Evolutionary conservation across 306 rosid genomes (phyloP).

Genomic region (Glycine latifolia): DNA sequence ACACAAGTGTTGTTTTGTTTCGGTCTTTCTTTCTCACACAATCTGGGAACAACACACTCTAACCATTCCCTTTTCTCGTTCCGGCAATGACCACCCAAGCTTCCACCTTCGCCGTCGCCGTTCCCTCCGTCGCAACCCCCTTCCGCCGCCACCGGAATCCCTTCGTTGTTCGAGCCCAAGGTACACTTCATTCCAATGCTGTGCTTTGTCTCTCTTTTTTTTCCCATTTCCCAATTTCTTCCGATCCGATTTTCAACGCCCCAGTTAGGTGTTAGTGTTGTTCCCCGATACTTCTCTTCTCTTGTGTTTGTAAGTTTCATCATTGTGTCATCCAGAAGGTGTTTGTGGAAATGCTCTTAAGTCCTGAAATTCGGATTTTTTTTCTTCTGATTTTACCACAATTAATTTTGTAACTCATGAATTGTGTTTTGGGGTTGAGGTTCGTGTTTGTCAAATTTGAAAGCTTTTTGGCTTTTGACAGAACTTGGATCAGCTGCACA

Average conservation of each 20-base stretch:
- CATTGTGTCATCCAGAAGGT: constrained; percentile 15
- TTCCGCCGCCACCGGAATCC: constrained; percentile 52
- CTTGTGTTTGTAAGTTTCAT: neutral
- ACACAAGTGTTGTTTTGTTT: neutral
- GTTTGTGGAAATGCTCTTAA: constrained; percentile 48
- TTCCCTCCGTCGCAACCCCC: constrained; percentile 57
- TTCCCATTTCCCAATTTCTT: neutral
- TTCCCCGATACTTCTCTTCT: neutral
- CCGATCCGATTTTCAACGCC: neutral
- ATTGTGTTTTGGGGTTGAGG: constrained; percentile 18
- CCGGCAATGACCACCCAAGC: constrained; percentile 67
- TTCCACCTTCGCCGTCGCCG: constrained; percentile 57
- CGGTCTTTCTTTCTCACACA: neutral
- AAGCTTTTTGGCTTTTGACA: constrained; percentile 31
- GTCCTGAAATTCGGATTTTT: constrained; percentile 28
- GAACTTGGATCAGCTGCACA: constrained; percentile 22
- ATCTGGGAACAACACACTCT: constrained; percentile 12
- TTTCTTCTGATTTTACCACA: neutral
- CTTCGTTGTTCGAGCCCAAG: constrained; percentile 69
- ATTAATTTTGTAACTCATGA: constrained; percentile 18
- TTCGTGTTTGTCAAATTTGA: constrained; percentile 30
- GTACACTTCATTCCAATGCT: constrained; percentile 48
- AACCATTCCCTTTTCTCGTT: constrained; percentile 5
- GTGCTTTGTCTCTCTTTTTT: neutral
- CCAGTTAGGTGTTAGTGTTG: constrained; percentile 27